Conservation (phyloP, 2,329 filamentous ascomycete genomes). For the Penicillium sp. region DNA sequence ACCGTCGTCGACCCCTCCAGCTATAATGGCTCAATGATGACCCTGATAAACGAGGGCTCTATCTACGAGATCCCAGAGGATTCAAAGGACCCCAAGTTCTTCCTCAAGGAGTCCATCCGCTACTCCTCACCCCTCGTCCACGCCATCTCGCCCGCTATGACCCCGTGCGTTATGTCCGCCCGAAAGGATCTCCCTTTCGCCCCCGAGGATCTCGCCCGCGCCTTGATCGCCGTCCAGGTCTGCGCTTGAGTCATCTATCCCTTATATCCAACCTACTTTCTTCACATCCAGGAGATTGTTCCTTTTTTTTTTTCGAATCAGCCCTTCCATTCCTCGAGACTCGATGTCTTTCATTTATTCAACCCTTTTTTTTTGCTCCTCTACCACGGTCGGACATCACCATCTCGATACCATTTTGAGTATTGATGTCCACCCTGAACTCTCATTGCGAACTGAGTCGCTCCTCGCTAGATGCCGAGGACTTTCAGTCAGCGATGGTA, state of each 20-base stretch:
- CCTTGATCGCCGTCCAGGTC: slow-evolving; percentile 40
- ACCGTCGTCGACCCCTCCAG: slow-evolving; percentile 39
- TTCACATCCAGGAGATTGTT: slow-evolving; percentile 23
- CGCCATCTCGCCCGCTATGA: slow-evolving; percentile 25
- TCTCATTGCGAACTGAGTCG: background rate
- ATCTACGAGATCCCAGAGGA: slow-evolving; percentile 28
- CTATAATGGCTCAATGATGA: slow-evolving; percentile 37
- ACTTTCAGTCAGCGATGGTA: background rate
- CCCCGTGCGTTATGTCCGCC: slow-evolving; percentile 21
- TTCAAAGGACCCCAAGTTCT: slow-evolving; percentile 31
- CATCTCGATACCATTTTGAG: no score
- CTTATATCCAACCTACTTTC: slow-evolving; percentile 8
- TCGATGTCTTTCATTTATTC: slow-evolving; percentile 16
- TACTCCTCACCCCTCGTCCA: slow-evolving; percentile 35
- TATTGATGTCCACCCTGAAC: background rate
- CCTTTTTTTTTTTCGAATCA: slow-evolving; percentile 7
- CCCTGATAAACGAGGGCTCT: slow-evolving; percentile 31
- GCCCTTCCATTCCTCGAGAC: slow-evolving; percentile 5
- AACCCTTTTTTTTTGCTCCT: background rate
- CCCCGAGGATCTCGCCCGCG: slow-evolving; percentile 38
- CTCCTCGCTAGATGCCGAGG: slow-evolving; percentile 2
- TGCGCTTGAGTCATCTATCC: slow-evolving; percentile 17
- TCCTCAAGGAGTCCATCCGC: slow-evolving; percentile 35
- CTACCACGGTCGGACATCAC: background rate
- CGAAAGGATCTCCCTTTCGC: slow-evolving; percentile 34